Evolutionary conservation across 148 eudicot genomes (phyloP), one percentile per base, ranked within the genome.

Genomic region (Polygonum maritimum): DNA sequence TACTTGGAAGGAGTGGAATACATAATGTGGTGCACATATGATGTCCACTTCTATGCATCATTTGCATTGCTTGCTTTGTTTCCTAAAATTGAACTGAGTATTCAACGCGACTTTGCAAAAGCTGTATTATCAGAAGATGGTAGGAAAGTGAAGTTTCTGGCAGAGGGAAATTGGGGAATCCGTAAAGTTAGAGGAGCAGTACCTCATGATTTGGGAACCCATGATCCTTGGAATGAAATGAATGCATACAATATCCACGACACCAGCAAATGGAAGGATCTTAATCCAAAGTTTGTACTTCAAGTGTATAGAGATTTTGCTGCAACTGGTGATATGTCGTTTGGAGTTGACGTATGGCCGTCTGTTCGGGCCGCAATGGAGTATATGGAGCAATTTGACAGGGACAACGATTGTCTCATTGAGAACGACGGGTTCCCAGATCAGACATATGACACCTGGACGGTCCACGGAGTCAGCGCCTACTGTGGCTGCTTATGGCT

Each of bases 181-280:
- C 99, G 98, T 19, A 96, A 96, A 83, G 94, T 83, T 15, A 89
- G 85, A 80, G 99, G 99, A 74, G 99, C 99, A 49, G 84, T 91
- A 58, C 99, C 99, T 76, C 99, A 96, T 87, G 99, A 96, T 83
- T 82, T 96, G 78, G 99, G 99, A 76, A 91, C 89, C 65, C 99
- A 96, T 73, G 99, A 96, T 78, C 99, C 99, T 35, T 96, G 99
- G 99, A 91, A 92, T 71, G 99, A 96, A 81, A 92, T 96, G 99
- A 96, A 96, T 81, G 99, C 99, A 10, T 96, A 96, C 78, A 96
- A 96, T 75, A 96, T 96, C 80, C 99, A 96, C 39, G 98, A 96
- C 78, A 96, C 99, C 3, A 96, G 99, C 80, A 88, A 90, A 84
- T 96, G 99, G 99, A 96, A 96, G 83, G 99, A 96, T 76, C 83